Evolutionary conservation across 306 rosid genomes (phyloP).

Genomic region (Luffa aegyptiaca): DNA sequence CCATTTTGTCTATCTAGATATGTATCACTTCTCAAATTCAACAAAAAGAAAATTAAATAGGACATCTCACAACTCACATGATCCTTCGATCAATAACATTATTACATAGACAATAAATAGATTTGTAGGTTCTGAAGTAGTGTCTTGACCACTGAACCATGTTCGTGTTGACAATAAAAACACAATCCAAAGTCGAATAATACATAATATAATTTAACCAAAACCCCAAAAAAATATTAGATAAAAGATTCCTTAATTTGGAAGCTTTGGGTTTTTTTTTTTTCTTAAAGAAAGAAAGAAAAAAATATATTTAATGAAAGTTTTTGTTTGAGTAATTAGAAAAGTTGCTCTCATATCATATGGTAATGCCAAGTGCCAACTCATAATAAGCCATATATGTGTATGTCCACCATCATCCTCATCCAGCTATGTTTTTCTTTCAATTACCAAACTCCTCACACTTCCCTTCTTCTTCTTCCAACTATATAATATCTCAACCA

Average conservation of each 20-base stretch:
- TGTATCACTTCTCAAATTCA: no score
- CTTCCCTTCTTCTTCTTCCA: neutral
- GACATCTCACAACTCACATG: no score
- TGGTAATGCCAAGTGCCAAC: neutral
- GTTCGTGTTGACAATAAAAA: no score
- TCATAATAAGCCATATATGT: neutral
- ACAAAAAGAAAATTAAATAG: no score
- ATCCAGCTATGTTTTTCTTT: neutral
- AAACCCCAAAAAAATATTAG: no score
- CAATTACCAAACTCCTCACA: neutral
- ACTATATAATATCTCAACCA: conserved; percentile 10
- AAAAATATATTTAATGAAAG: neutral
- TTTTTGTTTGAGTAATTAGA: neutral
- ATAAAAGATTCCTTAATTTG: neutral
- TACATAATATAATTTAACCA: no score
- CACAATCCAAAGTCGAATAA: no score
- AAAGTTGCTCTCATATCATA: neutral
- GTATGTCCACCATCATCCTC: neutral
- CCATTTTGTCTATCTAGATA: no score
- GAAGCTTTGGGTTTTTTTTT: neutral
- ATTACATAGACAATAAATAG: no score
- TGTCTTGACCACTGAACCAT: no score
- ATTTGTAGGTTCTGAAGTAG: no score
- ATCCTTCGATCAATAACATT: no score
- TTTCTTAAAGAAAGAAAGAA: neutral